Percentiles rank a stretch among this genome's conserved stretches.
Conservation (phyloP, 176 grass and related monocot species). For the Eleusine indica region DNA sequence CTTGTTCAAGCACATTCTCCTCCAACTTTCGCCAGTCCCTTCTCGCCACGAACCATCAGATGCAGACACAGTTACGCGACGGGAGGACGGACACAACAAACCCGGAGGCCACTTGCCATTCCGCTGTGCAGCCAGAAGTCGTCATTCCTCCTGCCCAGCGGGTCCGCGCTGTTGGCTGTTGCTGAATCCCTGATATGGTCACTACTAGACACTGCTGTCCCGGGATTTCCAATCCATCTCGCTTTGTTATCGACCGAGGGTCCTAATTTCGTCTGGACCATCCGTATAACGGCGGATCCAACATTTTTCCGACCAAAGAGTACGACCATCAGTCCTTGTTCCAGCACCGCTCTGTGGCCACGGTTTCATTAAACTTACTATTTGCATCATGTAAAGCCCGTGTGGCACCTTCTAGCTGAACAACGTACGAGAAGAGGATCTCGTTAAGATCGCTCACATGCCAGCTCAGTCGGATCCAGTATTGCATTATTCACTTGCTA, state of each 20-base stretch:
- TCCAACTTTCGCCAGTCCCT: neutral
- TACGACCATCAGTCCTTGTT: neutral
- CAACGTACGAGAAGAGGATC: slow-evolving; percentile 7
- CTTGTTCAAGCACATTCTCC: neutral
- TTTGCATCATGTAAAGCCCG: neutral
- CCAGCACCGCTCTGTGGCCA: neutral
- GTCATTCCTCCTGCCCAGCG: neutral
- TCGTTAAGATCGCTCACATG: neutral
- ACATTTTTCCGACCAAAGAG: slow-evolving; percentile 7
- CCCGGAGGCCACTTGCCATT: too few species aligned
- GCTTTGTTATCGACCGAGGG: neutral
- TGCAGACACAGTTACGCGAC: neutral
- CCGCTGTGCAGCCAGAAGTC: neutral
- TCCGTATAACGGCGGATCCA: neutral
- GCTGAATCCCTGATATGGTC: neutral
- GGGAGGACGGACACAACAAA: neutral
- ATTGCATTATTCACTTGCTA: neutral
- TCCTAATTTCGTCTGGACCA: slow-evolving; percentile 11
- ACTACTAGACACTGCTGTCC: neutral
- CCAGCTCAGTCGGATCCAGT: neutral
- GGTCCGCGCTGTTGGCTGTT: neutral
- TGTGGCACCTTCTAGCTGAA: slow-evolving; percentile 4
- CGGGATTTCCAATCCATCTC: neutral
- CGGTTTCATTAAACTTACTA: slow-evolving; percentile 6
- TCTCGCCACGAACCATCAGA: neutral